Base-by-base conservation (phyloP, 225 moss, liverwort and hornwort genomes). In the Physcomitrium patens region DNA sequence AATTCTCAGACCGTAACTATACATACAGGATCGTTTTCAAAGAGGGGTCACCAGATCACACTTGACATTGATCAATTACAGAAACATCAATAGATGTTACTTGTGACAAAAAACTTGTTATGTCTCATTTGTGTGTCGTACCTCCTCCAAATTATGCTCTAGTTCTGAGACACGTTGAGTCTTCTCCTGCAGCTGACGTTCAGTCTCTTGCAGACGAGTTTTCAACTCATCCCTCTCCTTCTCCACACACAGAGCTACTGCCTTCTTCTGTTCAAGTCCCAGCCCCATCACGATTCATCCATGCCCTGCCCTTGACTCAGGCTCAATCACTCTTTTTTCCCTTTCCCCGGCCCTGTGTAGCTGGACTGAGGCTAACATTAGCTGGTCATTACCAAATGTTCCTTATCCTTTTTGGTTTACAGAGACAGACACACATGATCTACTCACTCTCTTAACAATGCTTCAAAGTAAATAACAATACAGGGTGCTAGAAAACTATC, bases 141-240 rank as follows among this genome's bases (percentile, higher is more conserved):
- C 99, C 91, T 95, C 95, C 68, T 99, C 95, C 76, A 99, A 86
- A 78, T 99, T 99, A 55, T 89, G 89, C 86, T 99, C 99, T 68
- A 99, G 90, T 80, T 99, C 93, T 63, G 90, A 92, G 37, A 99
- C 99, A 62, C 99, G 99, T 57, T 82, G 72, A 22, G 95, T 92
- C 81, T 99, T 99, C 71, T 89, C 95, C 76, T 85, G 91, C 74
- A 99, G 81, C 82, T 93, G 90, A 70, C 88, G 87, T 87, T 99
- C 91, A 69, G 95, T 99, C 76, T 99, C 95, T 74, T 92, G 86
- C 76, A 94, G 88, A 69, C 91, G 90, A 84, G 93, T 76, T 85
- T 92, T 95, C 57, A 99, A 90, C 60, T 99, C 99, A 84, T 99
- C 99, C 91, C 99, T 93, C 89, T 99, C 99, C 93, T 92, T 92